Evolutionary conservation across 2,329 filamentous ascomycete genomes (phyloP).

Genomic region (Monosporascus sp.): DNA sequence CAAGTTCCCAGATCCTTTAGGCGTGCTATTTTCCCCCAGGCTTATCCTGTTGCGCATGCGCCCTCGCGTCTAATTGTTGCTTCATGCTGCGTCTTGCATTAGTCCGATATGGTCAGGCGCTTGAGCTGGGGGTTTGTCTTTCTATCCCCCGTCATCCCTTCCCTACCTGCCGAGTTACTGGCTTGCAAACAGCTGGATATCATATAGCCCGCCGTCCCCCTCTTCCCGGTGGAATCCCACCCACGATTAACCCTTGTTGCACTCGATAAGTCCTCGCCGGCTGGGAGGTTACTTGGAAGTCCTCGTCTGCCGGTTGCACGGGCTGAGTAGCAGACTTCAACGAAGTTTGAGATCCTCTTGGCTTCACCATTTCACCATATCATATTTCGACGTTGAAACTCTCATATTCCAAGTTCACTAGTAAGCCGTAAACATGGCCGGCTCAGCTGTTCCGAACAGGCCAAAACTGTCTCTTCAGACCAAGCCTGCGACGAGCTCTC

Average conservation of each 20-base stretch:
- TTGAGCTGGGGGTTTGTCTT: conserved; percentile 4
- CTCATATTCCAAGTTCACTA: neutral
- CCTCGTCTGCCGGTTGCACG: conserved; percentile 18
- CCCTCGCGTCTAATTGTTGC: conserved; percentile 23
- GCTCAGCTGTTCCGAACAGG: conserved; percentile 35
- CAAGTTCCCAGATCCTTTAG: conserved; percentile 4
- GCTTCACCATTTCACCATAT: neutral
- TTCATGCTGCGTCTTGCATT: conserved; percentile 23
- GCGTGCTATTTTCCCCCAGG: conserved; percentile 6
- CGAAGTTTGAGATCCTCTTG: conserved; percentile 3
- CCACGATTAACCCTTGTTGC: conserved; percentile 9
- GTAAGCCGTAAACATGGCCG: conserved; percentile 30
- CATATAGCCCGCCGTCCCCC: conserved; percentile 23
- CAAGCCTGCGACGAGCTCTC: conserved; percentile 36
- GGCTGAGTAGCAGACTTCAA: conserved; percentile 12
- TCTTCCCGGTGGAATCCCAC: conserved; percentile 9
- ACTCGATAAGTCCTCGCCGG: conserved; percentile 14
- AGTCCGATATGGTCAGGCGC: conserved; percentile 19
- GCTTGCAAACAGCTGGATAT: conserved; percentile 10
- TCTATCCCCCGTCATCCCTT: conserved; percentile 8
- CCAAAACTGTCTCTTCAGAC: conserved; percentile 55
- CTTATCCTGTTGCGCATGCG: conserved; percentile 12
- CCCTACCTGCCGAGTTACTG: conserved; percentile 9
- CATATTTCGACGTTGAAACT: neutral
- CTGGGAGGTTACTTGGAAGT: conserved; percentile 19